These are phyloP conservation scores for Cutaneotrichosporon sp. DNA, from an alignment of 1,284 basidiomycete genomes.

Conservation along the genomic window DNA sequence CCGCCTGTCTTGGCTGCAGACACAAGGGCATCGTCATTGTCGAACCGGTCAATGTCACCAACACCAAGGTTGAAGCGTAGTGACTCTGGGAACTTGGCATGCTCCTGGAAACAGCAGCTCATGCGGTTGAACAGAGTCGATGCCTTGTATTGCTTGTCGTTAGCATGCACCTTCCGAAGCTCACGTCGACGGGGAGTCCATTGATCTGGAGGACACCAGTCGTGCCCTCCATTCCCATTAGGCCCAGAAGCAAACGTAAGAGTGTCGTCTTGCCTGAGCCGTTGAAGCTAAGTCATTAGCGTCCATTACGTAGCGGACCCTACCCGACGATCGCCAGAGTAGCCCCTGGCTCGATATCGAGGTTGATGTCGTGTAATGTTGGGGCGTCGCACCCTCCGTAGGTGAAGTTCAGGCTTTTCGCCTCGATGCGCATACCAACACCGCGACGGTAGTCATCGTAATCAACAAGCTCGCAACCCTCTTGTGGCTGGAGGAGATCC, in stretches of 20 bases:
- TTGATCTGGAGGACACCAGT: constrained; percentile 65
- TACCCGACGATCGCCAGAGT: constrained; percentile 60
- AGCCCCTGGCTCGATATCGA: constrained; percentile 66
- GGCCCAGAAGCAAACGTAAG: constrained; percentile 70
- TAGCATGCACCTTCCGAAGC: constrained; percentile 41
- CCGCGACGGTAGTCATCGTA: not conserved
- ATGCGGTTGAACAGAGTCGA: constrained; percentile 66
- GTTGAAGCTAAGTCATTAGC: constrained; percentile 51
- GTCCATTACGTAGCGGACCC: constrained; percentile 3
- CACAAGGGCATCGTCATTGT: constrained; percentile 56
- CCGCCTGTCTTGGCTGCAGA: constrained; percentile 66
- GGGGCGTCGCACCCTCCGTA: constrained; percentile 42
- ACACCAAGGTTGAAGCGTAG: constrained; percentile 76
- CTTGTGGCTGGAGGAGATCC: not conserved
- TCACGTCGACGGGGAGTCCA: constrained; percentile 58
- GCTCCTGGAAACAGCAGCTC: constrained; percentile 77
- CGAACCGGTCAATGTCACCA: constrained; percentile 58
- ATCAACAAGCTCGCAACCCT: not conserved
- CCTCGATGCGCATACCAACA: not conserved
- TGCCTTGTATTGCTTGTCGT: not conserved
- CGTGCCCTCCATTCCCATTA: constrained; percentile 55
- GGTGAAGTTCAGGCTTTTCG: not conserved
- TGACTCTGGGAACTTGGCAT: constrained; percentile 70
- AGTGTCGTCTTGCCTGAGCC: constrained; percentile 21
- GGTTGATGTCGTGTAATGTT: constrained; percentile 65